Percentiles rank a stretch among this genome's conserved stretches.
Conservation (phyloP, 768 basidiomycete genomes). For the Termitomyces sp. region DNA sequence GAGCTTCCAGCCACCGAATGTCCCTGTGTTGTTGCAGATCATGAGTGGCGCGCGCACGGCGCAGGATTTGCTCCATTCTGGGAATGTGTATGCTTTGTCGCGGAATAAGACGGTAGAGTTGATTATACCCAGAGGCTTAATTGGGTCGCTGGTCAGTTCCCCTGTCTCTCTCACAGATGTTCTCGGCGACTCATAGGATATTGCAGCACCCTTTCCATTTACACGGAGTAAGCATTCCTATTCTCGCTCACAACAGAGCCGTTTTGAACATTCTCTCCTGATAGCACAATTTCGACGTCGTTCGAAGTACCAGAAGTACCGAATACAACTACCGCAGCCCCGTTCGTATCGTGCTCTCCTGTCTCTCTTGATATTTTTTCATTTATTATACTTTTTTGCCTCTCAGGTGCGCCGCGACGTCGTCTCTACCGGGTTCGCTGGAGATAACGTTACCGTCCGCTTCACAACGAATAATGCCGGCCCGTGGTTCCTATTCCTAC, state of each 20-base stretch:
- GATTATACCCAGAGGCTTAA: constrained; percentile 28
- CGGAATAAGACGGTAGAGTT: constrained; percentile 42
- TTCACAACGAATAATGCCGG: constrained; percentile 36
- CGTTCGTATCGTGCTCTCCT: constrained; percentile 4
- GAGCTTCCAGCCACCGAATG: not conserved
- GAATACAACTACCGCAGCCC: constrained; percentile 41
- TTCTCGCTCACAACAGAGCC: too few relatives aligned
- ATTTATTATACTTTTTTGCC: too few relatives aligned
- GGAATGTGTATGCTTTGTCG: constrained; percentile 37
- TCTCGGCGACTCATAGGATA: not conserved
- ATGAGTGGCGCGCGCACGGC: too few relatives aligned
- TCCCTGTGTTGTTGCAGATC: too few relatives aligned
- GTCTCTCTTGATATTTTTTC: not conserved
- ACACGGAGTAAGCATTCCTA: constrained; percentile 26
- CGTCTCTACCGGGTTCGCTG: constrained; percentile 12
- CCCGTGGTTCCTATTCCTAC: constrained; percentile 22
- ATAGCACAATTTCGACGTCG: constrained; percentile 32
- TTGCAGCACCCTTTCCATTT: constrained; percentile 23
- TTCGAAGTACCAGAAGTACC: constrained; percentile 25
- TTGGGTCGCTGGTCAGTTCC: constrained; percentile 23
- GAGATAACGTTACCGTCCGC: constrained; percentile 29
- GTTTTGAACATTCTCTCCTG: too few relatives aligned
- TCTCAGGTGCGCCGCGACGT: constrained; percentile 19
- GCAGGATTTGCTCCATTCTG: constrained; percentile 25
- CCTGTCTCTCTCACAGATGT: not conserved